Base-by-base conservation (phyloP, 371 early-diverging fungal species). In the Rhizopus stolonifer region DNA sequence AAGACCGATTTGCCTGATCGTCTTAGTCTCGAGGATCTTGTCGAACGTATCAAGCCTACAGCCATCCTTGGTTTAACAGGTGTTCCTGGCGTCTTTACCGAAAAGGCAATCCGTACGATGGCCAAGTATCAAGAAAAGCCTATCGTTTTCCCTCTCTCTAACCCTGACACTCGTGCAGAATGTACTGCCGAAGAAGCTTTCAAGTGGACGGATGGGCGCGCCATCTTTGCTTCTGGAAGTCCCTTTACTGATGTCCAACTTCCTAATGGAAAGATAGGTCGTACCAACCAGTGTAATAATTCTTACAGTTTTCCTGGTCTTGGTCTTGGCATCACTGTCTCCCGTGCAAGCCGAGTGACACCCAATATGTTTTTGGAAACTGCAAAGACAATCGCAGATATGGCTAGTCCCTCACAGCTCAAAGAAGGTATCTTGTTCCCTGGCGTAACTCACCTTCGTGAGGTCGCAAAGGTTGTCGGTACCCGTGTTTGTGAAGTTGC, bases 211-310 rank as follows among this genome's bases (percentile, higher is more conserved):
- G 77, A 83, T 17, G 82, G 83, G 15, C 69, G 77, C 26, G 81
- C 83, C 29, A 84, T 84, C 44, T 84, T 81, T 69, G 84, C 84
- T 25, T 79, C 82, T 10, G 84, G 84, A 23, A 75, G 77, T 49
- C 83, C 83, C 10, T 84, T 84, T 60, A 54, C 67, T 46, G 79
- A 80, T 62, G 77, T 77, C 1, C 18, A 33, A 3, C 46, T 74
- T 10, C 64, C 69, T 44, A 72, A 79, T 51, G 80, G 81, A 38
- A 66, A 70, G 39, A 44, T 73, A 6, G 69, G 80, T 47, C 66
- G 70, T 53, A 80, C 80, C n/a, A 83, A 83, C 51, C 83, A 81
- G 62, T 79, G 81, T 69, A 83, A 83, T 61, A 83, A 83, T 61
- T 80, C 81, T 42, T 81, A 80, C 62, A 80, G 80, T 33, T 83